These are phyloP conservation scores for Spiraea crenata DNA, from an alignment of 331 rosid species.

Conservation along the genomic window DNA sequence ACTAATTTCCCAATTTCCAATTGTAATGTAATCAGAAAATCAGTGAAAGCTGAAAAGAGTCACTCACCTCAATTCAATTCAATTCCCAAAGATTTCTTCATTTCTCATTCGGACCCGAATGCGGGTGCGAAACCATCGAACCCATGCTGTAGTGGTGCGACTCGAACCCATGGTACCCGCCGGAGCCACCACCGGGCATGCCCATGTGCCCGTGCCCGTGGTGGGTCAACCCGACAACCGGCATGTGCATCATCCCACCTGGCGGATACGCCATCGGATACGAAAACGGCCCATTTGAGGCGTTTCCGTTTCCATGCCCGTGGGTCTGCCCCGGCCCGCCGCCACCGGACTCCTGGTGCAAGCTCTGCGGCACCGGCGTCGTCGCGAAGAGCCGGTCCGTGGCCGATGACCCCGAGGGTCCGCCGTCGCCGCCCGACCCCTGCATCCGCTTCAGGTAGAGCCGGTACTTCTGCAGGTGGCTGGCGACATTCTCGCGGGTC, in stretches of 20 bases:
- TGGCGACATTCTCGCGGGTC: slow-evolving; percentile 93
- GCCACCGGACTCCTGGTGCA: slow-evolving; percentile 48
- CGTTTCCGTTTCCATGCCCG: slow-evolving; percentile 43
- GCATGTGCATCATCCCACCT: slow-evolving; percentile 54
- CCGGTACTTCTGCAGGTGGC: slow-evolving; percentile 93
- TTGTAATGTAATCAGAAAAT: background rate
- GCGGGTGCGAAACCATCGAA: slow-evolving; percentile 43
- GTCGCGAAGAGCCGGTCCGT: slow-evolving; percentile 80
- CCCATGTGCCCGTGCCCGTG: slow-evolving; percentile 53
- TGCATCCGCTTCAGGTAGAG: slow-evolving; percentile 88
- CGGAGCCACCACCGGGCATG: slow-evolving; percentile 34
- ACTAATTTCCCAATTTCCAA: background rate
- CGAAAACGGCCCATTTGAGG: slow-evolving; percentile 39
- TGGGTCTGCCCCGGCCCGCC: slow-evolving; percentile 19
- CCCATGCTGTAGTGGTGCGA: slow-evolving; percentile 45
- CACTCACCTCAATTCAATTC: slow-evolving; percentile 29
- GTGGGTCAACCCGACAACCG: slow-evolving; percentile 50
- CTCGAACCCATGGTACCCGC: slow-evolving; percentile 43
- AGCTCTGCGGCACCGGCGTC: slow-evolving; percentile 64
- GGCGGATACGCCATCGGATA: slow-evolving; percentile 60
- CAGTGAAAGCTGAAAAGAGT: background rate
- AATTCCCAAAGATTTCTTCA: slow-evolving; percentile 22
- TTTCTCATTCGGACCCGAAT: slow-evolving; percentile 49
- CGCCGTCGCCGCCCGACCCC: slow-evolving; percentile 64
- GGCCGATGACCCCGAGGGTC: slow-evolving; percentile 67